A percentile compares a stretch with the other conserved stretches of the same genome.
Conservation (phyloP, 2,329 filamentous ascomycete genomes). For the Arthroderma sp. region DNA sequence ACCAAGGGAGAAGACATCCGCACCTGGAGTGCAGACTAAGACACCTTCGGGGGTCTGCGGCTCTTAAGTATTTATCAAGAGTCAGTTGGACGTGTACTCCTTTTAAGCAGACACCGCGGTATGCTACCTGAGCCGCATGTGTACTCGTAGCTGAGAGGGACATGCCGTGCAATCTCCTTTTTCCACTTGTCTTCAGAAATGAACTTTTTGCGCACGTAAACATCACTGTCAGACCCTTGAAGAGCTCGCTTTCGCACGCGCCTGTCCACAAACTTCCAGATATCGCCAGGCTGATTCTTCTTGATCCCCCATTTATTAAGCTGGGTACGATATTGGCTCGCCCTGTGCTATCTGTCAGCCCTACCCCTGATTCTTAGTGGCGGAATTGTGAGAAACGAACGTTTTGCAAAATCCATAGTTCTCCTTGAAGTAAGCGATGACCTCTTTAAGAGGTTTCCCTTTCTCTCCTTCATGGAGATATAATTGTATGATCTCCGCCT, state of each 20-base stretch:
- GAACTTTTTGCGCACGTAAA: background rate
- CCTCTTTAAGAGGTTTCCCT: background rate
- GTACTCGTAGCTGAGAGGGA: slow-evolving; percentile 3
- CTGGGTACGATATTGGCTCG: background rate
- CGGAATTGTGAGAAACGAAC: background rate
- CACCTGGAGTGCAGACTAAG: slow-evolving; percentile 2
- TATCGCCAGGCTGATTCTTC: slow-evolving; percentile 32
- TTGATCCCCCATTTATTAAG: slow-evolving; percentile 4
- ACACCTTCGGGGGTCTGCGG: slow-evolving; percentile 3
- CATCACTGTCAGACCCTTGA: slow-evolving; percentile 1
- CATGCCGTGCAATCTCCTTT: slow-evolving; percentile 2
- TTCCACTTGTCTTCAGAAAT: slow-evolving; percentile 3
- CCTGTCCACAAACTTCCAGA: slow-evolving; percentile 30
- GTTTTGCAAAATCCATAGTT: slow-evolving; percentile 1
- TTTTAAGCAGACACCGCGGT: background rate
- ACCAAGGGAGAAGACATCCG: background rate
- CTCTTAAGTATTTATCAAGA: slow-evolving; percentile 2
- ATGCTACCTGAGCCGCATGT: slow-evolving; percentile 2
- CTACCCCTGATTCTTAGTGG: background rate
- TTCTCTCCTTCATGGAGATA: background rate
- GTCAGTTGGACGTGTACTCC: background rate
- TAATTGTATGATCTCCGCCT: background rate
- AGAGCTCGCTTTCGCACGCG: slow-evolving; percentile 1
- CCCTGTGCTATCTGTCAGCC: background rate
- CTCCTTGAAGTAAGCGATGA: slow-evolving; percentile 1